phyloP scores from a whole-genome alignment of 2,329 filamentous ascomycete genomes.

The Neonectria hederae region DNA sequence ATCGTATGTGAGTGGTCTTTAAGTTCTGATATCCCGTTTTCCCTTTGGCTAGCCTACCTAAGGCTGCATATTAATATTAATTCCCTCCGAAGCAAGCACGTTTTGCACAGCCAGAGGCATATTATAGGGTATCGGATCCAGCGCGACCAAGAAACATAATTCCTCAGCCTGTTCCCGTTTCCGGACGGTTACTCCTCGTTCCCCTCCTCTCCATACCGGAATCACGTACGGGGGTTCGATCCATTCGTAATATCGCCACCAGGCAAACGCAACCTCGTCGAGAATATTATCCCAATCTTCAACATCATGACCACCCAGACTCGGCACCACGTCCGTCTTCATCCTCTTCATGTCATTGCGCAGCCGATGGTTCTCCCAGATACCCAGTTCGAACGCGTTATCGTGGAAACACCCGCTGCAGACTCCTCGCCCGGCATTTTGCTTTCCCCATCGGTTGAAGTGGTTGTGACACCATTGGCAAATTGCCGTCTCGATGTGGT shows the following conservation, averaged over 20 bases:
- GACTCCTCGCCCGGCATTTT: constrained; percentile 1
- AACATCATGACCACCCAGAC: neutral
- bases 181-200: constrained; percentile 4
- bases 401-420: constrained; percentile 16
- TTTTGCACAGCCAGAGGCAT: neutral
- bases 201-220: constrained; percentile 4
- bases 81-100: neutral
- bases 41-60: no score
- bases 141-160: neutral
- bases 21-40: no score
- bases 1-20: no score
- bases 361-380: constrained; percentile 2
- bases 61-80: neutral
- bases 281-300: neutral
- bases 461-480: constrained; percentile 14
- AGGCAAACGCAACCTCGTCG: neutral
- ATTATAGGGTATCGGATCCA: neutral
- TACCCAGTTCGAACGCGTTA: neutral
- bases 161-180: neutral
- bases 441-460: constrained; percentile 10
- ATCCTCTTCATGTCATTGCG: constrained; percentile 7
- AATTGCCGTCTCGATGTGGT: constrained; percentile 4
- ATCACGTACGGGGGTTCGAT: neutral
- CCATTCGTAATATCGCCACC: neutral
- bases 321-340: neutral